These are phyloP conservation scores for Calonectria montana DNA, from an alignment of 2,329 filamentous ascomycete genomes.

Conservation along the genomic window DNA sequence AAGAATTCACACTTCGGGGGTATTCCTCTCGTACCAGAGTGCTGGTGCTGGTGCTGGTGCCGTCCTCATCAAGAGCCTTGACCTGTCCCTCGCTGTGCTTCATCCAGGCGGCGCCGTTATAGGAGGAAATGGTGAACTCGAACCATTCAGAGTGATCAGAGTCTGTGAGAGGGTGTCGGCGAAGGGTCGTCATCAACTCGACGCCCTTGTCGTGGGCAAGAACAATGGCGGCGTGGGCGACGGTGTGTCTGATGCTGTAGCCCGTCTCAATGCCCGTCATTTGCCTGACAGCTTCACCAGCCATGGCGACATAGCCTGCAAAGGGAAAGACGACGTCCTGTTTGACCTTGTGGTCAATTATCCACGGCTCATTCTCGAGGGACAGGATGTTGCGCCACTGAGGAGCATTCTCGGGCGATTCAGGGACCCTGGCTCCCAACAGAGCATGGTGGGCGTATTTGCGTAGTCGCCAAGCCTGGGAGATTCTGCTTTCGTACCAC, in stretches of 20 bases:
- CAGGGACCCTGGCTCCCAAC: constrained; percentile 30
- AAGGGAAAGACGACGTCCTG: constrained; percentile 55
- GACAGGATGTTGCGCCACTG: constrained; percentile 38
- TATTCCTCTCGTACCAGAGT: neutral
- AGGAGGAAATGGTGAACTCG: constrained; percentile 21
- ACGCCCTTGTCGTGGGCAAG: constrained; percentile 25
- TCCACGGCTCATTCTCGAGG: constrained; percentile 49
- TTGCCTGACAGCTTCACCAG: constrained; percentile 39
- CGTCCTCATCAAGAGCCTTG: neutral
- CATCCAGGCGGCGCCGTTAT: constrained; percentile 20
- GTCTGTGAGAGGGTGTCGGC: constrained; percentile 17
- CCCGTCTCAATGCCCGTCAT: constrained; percentile 21
- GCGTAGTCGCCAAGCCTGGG: constrained; percentile 21
- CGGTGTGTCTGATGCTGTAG: constrained; percentile 37
- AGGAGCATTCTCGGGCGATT: constrained; percentile 32
- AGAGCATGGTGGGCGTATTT: constrained; percentile 30
- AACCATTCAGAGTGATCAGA: constrained; percentile 23
- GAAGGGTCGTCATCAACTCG: constrained; percentile 22
- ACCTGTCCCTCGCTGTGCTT: constrained; percentile 27
- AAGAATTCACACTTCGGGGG: constrained; percentile 34
- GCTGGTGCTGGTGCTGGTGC: neutral
- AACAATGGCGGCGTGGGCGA: constrained; percentile 45
- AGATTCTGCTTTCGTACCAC: constrained; percentile 19
- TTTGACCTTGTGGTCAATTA: constrained; percentile 57
- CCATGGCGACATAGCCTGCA: constrained; percentile 51